A percentile compares a stretch with the other conserved stretches of the same genome.
Evolutionary conservation across 805 yeast genomes (phyloP).

Genomic region (Nakazawaea molendinolei): DNA sequence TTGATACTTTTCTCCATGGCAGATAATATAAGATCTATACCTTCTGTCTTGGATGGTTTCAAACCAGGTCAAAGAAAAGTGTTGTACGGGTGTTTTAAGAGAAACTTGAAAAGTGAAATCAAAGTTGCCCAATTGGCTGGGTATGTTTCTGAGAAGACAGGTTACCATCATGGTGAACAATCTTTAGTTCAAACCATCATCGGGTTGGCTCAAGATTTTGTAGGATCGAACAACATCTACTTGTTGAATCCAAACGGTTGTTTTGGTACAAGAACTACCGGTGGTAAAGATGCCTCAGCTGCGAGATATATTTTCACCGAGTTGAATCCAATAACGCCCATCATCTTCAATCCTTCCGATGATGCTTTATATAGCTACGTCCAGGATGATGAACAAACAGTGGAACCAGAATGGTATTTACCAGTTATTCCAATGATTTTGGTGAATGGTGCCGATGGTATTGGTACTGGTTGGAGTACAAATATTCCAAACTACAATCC

Average conservation of each 20-base stretch:
- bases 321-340: constrained; percentile 66
- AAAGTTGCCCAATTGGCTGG: constrained; percentile 91
- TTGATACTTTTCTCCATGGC: constrained; percentile 94
- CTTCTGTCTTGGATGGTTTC: constrained; percentile 88
- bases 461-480: constrained; percentile 99
- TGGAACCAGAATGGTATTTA: constrained; percentile 92
- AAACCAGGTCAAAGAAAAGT: constrained; percentile 98
- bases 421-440: constrained; percentile 94
- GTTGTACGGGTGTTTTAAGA: constrained; percentile 77
- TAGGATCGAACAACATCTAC: constrained; percentile 87
- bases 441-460: constrained; percentile 96
- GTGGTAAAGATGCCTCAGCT: constrained; percentile 99
- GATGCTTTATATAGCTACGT: constrained; percentile 70
- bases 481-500: constrained; percentile 90
- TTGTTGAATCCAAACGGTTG: constrained; percentile 86
- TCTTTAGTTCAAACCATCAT: constrained; percentile 86
- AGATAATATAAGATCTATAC: constrained; percentile 92
- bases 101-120: constrained; percentile 68
- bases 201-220: constrained; percentile 90
- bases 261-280: constrained; percentile 92
- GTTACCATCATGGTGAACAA: constrained; percentile 93
- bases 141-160: constrained; percentile 80
- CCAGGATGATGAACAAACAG: constrained; percentile 89
- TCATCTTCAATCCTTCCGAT: constrained; percentile 73
- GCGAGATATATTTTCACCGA: constrained; percentile 94